A percentile compares a stretch with the other conserved stretches of the same genome.
phyloP scores from a whole-genome alignment of 148 eudicot species.

The Hydrangea macrophylla region DNA sequence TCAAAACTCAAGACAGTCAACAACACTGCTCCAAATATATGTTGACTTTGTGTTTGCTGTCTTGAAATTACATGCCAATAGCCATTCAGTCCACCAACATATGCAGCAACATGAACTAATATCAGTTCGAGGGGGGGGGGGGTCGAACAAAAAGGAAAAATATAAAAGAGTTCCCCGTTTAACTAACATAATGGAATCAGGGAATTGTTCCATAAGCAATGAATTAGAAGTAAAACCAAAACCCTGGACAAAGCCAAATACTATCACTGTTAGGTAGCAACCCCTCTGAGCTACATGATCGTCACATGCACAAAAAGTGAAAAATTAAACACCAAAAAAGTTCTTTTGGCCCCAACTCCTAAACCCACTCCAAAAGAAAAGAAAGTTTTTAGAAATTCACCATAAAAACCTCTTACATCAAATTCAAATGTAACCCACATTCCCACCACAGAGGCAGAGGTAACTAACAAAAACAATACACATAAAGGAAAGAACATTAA shows the following conservation, averaged over 20 bases:
- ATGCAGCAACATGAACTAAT: neutral
- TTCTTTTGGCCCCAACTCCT: neutral
- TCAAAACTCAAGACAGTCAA: neutral
- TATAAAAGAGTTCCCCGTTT: neutral
- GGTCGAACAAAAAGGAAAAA: too few species aligned
- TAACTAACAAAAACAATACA: neutral
- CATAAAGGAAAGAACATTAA: slow-evolving; percentile 6
- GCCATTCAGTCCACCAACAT: neutral
- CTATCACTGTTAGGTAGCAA: neutral
- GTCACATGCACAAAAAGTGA: neutral
- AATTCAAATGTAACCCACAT: neutral
- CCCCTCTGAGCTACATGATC: neutral
- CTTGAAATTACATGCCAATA: neutral
- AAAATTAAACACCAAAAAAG: neutral
- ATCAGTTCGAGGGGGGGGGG: too few species aligned
- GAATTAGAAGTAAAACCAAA: neutral
- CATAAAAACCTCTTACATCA: neutral
- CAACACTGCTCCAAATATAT: neutral
- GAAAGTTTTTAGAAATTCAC: neutral
- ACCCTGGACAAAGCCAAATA: neutral
- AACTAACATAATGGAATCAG: neutral
- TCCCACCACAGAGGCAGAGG: neutral
- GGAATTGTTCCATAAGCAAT: neutral
- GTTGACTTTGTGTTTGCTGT: neutral
- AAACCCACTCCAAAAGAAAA: too few species aligned